Percentiles rank a stretch among this genome's conserved stretches.
Conservation (phyloP, 768 basidiomycete species). For the Boletus rubescentipes region DNA sequence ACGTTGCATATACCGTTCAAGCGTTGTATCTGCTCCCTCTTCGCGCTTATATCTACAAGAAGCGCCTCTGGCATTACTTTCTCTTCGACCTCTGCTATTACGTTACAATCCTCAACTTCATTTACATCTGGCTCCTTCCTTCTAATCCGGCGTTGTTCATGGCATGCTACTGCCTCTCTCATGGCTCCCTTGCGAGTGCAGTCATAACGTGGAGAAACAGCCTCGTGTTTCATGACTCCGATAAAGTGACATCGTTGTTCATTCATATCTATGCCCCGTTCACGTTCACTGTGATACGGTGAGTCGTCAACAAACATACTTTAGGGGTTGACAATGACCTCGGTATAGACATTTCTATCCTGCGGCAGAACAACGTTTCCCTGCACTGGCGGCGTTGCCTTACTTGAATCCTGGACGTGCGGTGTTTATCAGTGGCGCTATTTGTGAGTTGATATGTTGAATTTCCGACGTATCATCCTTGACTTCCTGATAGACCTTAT, state of each 20-base stretch:
- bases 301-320: conserved; percentile 23
- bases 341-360: conserved; percentile 81
- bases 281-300: conserved; percentile 90
- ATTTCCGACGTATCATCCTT: conserved; percentile 11
- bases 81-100: conserved; percentile 93
- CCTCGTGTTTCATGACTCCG: conserved; percentile 94
- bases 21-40: conserved; percentile 77
- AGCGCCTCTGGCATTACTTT: conserved; percentile 93
- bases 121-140: conserved; percentile 92
- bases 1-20: conserved; percentile 81
- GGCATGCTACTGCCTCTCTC: conserved; percentile 89
- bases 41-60: conserved; percentile 86
- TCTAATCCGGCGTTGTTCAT: conserved; percentile 75
- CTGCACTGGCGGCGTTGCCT: conserved; percentile 72
- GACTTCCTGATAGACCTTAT: conserved; percentile 61
- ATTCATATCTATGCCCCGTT: conserved; percentile 94
- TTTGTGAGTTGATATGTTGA: conserved; percentile 57
- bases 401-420: conserved; percentile 69
- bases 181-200: conserved; percentile 88
- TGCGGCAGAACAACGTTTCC: conserved; percentile 75
- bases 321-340: conserved; percentile 4
- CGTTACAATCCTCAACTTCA: conserved; percentile 84
- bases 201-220: conserved; percentile 99
- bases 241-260: conserved; percentile 95
- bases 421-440: conserved; percentile 73